phyloP scores from a whole-genome alignment of 768 basidiomycete species.

The Naganishia vishniacii region DNA sequence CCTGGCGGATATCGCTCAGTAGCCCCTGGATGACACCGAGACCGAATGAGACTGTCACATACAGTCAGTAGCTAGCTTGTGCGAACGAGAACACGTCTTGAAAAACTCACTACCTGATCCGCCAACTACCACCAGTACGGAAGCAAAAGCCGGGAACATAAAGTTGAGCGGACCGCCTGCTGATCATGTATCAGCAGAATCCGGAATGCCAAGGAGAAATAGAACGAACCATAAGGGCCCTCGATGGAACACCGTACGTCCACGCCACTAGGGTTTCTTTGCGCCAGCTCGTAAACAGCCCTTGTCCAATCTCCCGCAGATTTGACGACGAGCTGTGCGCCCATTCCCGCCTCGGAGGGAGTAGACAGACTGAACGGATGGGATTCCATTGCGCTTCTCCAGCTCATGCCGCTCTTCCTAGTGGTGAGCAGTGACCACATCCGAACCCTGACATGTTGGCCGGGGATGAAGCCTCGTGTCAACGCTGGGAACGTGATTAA shows the following conservation, averaged over 20 bases:
- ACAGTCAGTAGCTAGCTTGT: background rate
- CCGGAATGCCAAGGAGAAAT: background rate
- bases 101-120: slow-evolving; percentile 27
- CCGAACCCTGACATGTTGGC: slow-evolving; percentile 30
- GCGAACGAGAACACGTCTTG: background rate
- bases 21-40: slow-evolving; percentile 28
- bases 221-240: slow-evolving; percentile 28
- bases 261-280: background rate
- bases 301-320: slow-evolving; percentile 29
- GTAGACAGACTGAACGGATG: slow-evolving; percentile 31
- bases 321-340: slow-evolving; percentile 23
- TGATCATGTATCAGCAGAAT: background rate
- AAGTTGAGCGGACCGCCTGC: slow-evolving; percentile 28
- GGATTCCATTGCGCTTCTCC: slow-evolving; percentile 24
- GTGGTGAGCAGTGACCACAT: slow-evolving; percentile 22
- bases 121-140: slow-evolving; percentile 30
- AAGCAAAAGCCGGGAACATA: slow-evolving; percentile 27
- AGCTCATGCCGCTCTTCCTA: slow-evolving; percentile 20
- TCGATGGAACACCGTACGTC: slow-evolving; percentile 21
- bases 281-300: slow-evolving; percentile 24
- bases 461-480: slow-evolving; percentile 25
- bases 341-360: slow-evolving; percentile 8
- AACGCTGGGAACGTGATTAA: slow-evolving; percentile 28
- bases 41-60: slow-evolving; percentile 21
- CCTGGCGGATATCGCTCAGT: slow-evolving; percentile 24